A percentile compares a stretch with the other conserved stretches of the same genome.
Evolutionary conservation across 2,329 filamentous ascomycete genomes (phyloP).

Genomic region (Cladophialophora immunda): DNA sequence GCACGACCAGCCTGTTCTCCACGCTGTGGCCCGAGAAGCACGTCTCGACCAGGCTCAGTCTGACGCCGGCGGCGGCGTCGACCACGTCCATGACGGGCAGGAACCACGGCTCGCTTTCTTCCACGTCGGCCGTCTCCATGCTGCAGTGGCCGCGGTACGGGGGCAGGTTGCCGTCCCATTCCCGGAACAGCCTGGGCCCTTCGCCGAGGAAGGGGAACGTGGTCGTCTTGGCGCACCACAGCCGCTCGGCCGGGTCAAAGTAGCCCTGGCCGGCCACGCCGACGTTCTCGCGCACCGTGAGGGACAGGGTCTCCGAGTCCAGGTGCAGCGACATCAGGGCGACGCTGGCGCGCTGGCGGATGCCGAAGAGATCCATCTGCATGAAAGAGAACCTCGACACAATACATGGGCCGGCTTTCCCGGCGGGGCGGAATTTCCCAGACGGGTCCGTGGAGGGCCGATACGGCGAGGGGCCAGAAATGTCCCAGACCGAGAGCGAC

Average conservation of each 20-base stretch:
- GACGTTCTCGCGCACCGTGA: slow-evolving; percentile 67
- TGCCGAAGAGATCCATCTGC: slow-evolving; percentile 62
- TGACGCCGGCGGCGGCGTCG: slow-evolving; percentile 45
- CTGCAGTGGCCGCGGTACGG: slow-evolving; percentile 53
- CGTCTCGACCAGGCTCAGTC: slow-evolving; percentile 47
- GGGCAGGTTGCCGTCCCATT: slow-evolving; percentile 56
- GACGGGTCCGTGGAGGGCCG: slow-evolving; percentile 61
- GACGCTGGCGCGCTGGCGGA: slow-evolving; percentile 63
- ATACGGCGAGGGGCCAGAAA: slow-evolving; percentile 60
- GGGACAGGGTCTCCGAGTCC: slow-evolving; percentile 54
- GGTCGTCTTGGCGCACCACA: slow-evolving; percentile 58
- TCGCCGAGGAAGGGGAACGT: slow-evolving; percentile 62
- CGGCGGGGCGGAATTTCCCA: slow-evolving; percentile 48
- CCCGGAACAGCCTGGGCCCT: slow-evolving; percentile 62
- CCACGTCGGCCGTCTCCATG: slow-evolving; percentile 47
- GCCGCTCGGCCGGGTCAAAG: slow-evolving; percentile 48
- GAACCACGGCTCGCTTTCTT: slow-evolving; percentile 47
- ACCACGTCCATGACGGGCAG: slow-evolving; percentile 49
- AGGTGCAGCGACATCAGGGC: slow-evolving; percentile 61
- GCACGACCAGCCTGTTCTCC: slow-evolving; percentile 45
- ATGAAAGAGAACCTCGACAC: slow-evolving; percentile 60
- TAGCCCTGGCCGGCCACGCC: slow-evolving; percentile 60
- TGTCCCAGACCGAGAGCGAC: slow-evolving; percentile 67
- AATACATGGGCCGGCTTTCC: slow-evolving; percentile 53
- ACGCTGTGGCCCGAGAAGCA: slow-evolving; percentile 44